Conservation (phyloP, 805 yeast genomes). For the Starmerella khaoyaiensis region DNA sequence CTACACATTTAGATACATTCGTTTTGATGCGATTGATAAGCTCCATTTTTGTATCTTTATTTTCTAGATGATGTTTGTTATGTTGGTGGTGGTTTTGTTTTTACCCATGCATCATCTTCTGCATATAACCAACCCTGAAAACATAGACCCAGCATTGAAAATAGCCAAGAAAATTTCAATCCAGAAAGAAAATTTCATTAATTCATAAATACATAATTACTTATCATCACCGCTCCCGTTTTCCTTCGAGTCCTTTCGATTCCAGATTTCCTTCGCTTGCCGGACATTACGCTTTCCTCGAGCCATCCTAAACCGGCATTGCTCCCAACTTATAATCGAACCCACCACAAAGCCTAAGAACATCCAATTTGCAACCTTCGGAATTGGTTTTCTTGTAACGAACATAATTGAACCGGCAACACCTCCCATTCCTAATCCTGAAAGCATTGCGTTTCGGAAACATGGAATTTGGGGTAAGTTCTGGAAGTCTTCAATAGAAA, state of each 20-base stretch:
- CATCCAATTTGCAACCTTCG: conserved; percentile 66
- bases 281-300: conserved; percentile 54
- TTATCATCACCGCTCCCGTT: background rate
- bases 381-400: conserved; percentile 18
- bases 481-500: conserved; percentile 26
- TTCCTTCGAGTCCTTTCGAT: conserved; percentile 6
- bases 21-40: background rate
- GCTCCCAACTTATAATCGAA: conserved; percentile 81
- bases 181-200: background rate
- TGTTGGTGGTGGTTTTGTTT: background rate
- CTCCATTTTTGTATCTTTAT: background rate
- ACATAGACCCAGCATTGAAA: background rate
- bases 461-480: conserved; percentile 28
- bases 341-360: conserved; percentile 70
- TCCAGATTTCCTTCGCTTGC: conserved; percentile 40
- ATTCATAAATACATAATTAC: background rate
- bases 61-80: background rate
- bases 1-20: background rate
- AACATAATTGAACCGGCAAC: conserved; percentile 25
- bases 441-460: conserved; percentile 28
- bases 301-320: conserved; percentile 62
- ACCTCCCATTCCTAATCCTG: conserved; percentile 27
- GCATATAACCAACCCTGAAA: no score
- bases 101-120: background rate
- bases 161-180: background rate